A percentile compares a stretch with the other conserved stretches of the same genome.
Evolutionary conservation across 257 asterid species (phyloP).

Genomic region (Voacanga thouarsii): DNA sequence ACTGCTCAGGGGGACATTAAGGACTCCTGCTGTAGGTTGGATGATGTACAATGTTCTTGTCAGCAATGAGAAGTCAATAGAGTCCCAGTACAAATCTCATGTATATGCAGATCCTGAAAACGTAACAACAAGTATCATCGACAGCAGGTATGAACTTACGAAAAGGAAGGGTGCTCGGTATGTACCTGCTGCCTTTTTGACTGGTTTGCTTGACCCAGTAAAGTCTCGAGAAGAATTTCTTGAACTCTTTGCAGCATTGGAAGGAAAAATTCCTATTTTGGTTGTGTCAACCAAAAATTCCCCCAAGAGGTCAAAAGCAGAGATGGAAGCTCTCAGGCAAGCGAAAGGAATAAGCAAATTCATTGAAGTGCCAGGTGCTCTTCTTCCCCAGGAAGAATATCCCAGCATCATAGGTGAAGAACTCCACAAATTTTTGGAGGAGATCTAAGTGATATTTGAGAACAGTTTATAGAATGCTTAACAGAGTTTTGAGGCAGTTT

Average conservation of each 20-base stretch:
- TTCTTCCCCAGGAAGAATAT: slow-evolving; percentile 92
- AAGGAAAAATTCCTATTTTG: slow-evolving; percentile 56
- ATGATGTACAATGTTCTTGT: slow-evolving; percentile 96
- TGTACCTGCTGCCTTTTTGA: slow-evolving; percentile 92
- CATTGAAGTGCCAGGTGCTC: slow-evolving; percentile 82
- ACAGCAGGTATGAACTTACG: slow-evolving; percentile 81
- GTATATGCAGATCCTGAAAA: slow-evolving; percentile 88
- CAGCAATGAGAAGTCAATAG: slow-evolving; percentile 88
- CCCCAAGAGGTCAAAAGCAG: slow-evolving; percentile 95
- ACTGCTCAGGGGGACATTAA: slow-evolving; percentile 77
- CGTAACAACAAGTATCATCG: slow-evolving; percentile 66
- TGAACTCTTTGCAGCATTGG: slow-evolving; percentile 61
- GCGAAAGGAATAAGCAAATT: slow-evolving; percentile 73
- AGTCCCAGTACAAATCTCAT: slow-evolving; percentile 92
- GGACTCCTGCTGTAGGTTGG: slow-evolving; percentile 98
- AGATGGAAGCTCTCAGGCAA: slow-evolving; percentile 87
- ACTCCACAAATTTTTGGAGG: slow-evolving; percentile 56
- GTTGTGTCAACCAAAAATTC: slow-evolving; percentile 61
- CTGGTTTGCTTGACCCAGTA: slow-evolving; percentile 92
- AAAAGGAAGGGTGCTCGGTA: slow-evolving; percentile 81
- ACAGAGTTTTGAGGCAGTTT: not conserved
- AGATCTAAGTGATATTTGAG: slow-evolving; percentile 28
- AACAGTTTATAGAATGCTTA: not conserved
- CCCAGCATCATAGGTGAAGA: slow-evolving; percentile 77
- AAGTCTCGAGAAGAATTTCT: slow-evolving; percentile 73